A percentile compares a stretch with the other conserved stretches of the same genome.
Evolutionary conservation across 1,284 basidiomycete species (phyloP).

Genomic region (Sporisorium exsertum): DNA sequence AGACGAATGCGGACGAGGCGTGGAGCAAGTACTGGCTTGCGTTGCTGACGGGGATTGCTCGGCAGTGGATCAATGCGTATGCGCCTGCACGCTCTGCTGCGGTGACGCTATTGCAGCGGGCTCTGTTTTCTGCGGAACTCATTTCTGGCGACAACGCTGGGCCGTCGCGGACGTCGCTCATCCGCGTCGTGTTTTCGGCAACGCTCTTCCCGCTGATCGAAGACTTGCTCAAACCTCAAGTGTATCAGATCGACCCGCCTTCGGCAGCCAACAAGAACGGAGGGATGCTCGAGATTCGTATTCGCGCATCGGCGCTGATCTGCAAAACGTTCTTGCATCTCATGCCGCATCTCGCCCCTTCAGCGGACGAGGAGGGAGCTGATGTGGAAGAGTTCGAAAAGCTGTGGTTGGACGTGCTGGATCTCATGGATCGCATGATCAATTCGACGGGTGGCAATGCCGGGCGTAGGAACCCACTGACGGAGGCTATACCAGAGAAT

Average conservation of each 20-base stretch:
- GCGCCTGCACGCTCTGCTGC: slow-evolving; percentile 87
- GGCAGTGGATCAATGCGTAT: slow-evolving; percentile 86
- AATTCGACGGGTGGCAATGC: slow-evolving; percentile 71
- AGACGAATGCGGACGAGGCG: slow-evolving; percentile 72
- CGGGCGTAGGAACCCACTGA: slow-evolving; percentile 63
- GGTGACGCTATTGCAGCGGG: slow-evolving; percentile 85
- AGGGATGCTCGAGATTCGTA: slow-evolving; percentile 86
- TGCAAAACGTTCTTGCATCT: slow-evolving; percentile 97
- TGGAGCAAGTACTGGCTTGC: slow-evolving; percentile 87
- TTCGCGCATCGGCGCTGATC: slow-evolving; percentile 85
- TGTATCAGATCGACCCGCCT: slow-evolving; percentile 80
- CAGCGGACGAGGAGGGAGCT: slow-evolving; percentile 71
- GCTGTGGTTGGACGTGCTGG: slow-evolving; percentile 91
- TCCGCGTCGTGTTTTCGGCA: slow-evolving; percentile 78
- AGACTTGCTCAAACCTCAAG: slow-evolving; percentile 87
- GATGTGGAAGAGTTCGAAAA: slow-evolving; percentile 76
- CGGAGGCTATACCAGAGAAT: slow-evolving; percentile 93
- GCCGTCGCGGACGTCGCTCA: slow-evolving; percentile 74
- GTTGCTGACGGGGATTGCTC: slow-evolving; percentile 80
- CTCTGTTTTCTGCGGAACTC: slow-evolving; percentile 74
- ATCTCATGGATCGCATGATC: slow-evolving; percentile 89
- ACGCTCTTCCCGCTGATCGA: slow-evolving; percentile 93
- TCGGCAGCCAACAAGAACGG: slow-evolving; percentile 62
- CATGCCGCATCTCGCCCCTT: slow-evolving; percentile 77
- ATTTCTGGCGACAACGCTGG: slow-evolving; percentile 66